phyloP scores from a whole-genome alignment of 192 early-diverging fungal species.

The Jimgerdemannia lactiflua region DNA sequence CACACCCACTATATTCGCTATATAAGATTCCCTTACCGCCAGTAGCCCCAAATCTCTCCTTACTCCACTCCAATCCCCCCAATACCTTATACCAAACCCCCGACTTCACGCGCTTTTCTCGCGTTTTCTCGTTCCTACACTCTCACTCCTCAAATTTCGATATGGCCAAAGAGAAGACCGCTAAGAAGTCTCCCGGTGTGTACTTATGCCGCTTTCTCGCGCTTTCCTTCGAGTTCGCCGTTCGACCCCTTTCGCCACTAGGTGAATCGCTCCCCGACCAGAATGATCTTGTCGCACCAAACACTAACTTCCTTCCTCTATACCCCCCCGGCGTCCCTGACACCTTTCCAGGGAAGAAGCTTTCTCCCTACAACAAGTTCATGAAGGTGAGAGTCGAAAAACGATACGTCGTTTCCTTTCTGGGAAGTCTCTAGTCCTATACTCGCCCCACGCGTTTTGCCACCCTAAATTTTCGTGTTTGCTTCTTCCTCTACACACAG shows the following conservation, averaged over 20 bases:
- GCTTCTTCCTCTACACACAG: background rate
- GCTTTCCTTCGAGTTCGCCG: too few relatives aligned
- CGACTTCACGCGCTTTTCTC: background rate
- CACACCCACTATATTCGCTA: background rate
- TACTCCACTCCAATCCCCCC: background rate
- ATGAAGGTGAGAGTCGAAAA: background rate
- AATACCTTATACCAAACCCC: background rate
- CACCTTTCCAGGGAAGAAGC: background rate
- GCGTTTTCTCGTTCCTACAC: background rate
- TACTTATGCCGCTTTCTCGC: too few relatives aligned
- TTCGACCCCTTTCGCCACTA: too few relatives aligned
- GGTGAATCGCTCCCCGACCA: too few relatives aligned
- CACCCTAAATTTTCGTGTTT: background rate
- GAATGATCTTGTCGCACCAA: too few relatives aligned
- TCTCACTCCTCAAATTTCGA: background rate
- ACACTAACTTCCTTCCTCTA: too few relatives aligned
- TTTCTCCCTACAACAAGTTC: background rate
- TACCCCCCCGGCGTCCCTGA: too few relatives aligned
- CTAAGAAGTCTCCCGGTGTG: background rate
- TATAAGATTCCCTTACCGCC: background rate
- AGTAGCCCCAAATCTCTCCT: background rate
- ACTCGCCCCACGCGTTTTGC: background rate
- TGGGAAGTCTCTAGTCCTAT: background rate
- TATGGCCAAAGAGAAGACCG: background rate
- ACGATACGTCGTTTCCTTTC: background rate